Conservation (phyloP, 2,329 filamentous ascomycete species). For the Coccinonectria pachysandricola region DNA sequence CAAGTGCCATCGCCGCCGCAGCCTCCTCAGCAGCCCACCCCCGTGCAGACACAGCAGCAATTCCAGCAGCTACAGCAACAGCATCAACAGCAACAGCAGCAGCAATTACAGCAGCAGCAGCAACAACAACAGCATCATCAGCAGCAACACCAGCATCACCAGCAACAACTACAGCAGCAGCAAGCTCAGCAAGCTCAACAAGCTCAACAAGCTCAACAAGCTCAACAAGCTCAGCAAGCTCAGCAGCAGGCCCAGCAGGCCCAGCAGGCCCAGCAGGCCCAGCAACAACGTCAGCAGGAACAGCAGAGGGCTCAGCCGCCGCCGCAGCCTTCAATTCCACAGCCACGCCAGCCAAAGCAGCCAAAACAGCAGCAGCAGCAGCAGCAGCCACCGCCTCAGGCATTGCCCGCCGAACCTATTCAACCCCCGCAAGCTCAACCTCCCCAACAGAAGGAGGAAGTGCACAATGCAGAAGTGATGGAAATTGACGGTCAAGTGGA, state of each 20-base stretch:
- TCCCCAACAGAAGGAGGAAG: constrained; percentile 29
- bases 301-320: constrained; percentile 20
- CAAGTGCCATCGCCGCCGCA: constrained; percentile 23
- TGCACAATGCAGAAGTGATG: constrained; percentile 38
- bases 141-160: constrained; percentile 16
- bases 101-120: constrained; percentile 14
- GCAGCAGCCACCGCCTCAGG: constrained; percentile 17
- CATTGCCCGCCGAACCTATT: too few species aligned
- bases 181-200: constrained; percentile 23
- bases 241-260: constrained; percentile 10
- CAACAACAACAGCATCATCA: constrained; percentile 15
- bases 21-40: constrained; percentile 18
- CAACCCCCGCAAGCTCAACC: constrained; percentile 26
- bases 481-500: constrained; percentile 42
- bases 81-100: constrained; percentile 17
- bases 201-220: constrained; percentile 10
- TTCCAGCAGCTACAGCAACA: constrained; percentile 16
- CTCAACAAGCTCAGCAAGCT: constrained; percentile 16
- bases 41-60: constrained; percentile 17
- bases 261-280: constrained; percentile 13
- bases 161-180: constrained; percentile 18
- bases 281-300: constrained; percentile 23
- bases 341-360: constrained; percentile 16
- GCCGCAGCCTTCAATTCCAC: constrained; percentile 22
- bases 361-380: constrained; percentile 20